Percentiles rank a stretch among this genome's conserved stretches.
Conservation (phyloP, 495 filamentous ascomycete genomes). For the Trypethelium eluteriae region DNA sequence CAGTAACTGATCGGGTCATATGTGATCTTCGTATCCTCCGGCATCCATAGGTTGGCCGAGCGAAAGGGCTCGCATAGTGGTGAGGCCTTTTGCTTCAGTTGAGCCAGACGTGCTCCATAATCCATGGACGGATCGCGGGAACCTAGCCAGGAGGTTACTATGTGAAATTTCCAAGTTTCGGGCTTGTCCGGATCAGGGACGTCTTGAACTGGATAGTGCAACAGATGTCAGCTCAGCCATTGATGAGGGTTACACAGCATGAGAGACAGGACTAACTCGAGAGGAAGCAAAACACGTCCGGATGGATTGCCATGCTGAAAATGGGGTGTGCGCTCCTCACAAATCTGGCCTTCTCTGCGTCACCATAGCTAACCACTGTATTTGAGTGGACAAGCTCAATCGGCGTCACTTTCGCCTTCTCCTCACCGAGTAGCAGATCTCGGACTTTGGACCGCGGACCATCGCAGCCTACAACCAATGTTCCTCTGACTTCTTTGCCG, state of each 20-base stretch:
- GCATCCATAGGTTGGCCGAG: constrained; percentile 38
- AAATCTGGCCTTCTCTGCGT: constrained; percentile 32
- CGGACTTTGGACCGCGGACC: constrained; percentile 26
- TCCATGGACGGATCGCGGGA: constrained; percentile 16
- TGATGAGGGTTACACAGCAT: background rate
- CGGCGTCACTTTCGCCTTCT: constrained; percentile 18
- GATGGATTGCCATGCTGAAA: constrained; percentile 27
- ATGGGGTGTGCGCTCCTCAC: constrained; percentile 30
- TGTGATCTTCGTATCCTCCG: constrained; percentile 41
- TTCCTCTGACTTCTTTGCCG: constrained; percentile 20
- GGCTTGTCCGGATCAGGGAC: constrained; percentile 31
- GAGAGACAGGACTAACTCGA: constrained; percentile 7
- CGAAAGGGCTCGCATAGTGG: constrained; percentile 38
- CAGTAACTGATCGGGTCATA: constrained; percentile 35
- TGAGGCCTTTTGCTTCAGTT: constrained; percentile 34
- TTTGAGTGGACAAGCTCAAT: constrained; percentile 17
- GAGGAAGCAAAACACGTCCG: constrained; percentile 16
- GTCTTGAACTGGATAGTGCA: constrained; percentile 19
- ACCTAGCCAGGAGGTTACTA: constrained; percentile 34
- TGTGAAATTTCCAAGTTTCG: constrained; percentile 35
- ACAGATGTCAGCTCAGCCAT: background rate
- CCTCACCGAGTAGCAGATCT: constrained; percentile 19
- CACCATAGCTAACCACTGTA: constrained; percentile 27
- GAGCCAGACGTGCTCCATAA: constrained; percentile 33
- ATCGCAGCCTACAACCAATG: constrained; percentile 26